Conservation (phyloP, 192 early-diverging fungal genomes). For the Coemansia reversa region DNA sequence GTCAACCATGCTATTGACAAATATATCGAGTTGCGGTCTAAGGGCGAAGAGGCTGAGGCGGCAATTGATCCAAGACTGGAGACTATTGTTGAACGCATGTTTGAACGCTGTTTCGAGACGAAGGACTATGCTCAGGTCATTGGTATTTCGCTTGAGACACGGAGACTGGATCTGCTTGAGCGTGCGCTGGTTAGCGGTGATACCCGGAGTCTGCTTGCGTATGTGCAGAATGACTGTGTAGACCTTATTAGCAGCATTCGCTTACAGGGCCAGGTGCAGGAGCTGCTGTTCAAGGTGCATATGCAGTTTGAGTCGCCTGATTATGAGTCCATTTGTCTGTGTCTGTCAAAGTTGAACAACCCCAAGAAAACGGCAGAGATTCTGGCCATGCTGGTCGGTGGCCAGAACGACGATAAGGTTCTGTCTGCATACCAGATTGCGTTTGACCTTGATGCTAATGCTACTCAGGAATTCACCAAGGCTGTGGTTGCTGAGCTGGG, state of each 20-base stretch:
- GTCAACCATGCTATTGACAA: conserved; percentile 86
- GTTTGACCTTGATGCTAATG: conserved; percentile 95
- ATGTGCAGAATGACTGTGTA: conserved; percentile 83
- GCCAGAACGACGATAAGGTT: conserved; percentile 63
- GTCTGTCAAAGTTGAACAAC: conserved; percentile 89
- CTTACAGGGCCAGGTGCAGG: conserved; percentile 66
- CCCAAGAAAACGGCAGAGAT: conserved; percentile 70
- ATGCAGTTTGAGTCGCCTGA: conserved; percentile 71
- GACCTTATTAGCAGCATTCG: conserved; percentile 68
- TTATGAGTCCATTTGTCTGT: conserved; percentile 89
- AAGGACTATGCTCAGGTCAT: conserved; percentile 81
- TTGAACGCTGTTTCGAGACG: conserved; percentile 84
- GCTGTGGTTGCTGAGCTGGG: conserved; percentile 67
- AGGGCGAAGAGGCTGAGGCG: conserved; percentile 24
- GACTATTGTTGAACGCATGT: conserved; percentile 93
- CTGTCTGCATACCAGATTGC: conserved; percentile 96
- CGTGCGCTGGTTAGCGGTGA: conserved; percentile 73
- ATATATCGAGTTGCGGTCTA: conserved; percentile 78
- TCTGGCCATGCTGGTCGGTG: conserved; percentile 64
- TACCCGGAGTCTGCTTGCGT: conserved; percentile 71
- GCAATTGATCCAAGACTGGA: conserved; percentile 77
- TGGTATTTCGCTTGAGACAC: conserved; percentile 93
- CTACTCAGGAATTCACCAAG: conserved; percentile 93
- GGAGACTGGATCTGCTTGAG: conserved; percentile 87
- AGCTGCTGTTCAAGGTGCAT: conserved; percentile 52